Evolutionary conservation across 257 asterid genomes (phyloP), one percentile per base, ranked within the genome.

Genomic region (Solanum chmielewskii): DNA sequence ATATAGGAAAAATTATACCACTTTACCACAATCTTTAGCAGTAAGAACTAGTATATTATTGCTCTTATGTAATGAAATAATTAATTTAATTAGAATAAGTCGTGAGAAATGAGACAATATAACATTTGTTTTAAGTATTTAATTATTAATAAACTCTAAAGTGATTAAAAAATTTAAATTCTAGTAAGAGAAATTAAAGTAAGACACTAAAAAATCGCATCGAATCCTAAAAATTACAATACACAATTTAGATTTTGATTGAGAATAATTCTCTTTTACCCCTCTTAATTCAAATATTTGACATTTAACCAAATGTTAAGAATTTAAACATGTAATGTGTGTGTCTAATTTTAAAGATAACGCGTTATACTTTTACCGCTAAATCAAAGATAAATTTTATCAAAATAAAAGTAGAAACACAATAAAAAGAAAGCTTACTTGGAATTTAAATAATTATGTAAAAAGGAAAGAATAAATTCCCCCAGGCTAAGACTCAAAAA

Each of bases 401-500:
- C 10, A 5, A 25, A 25, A 78, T 27, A 29, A 23, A 15, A 9
- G 29, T 31, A 29, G 29, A 18, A 29, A 29, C 23, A 5, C 29
- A 29, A 47, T 29, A 81, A 52, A 81, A 81, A 31, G 31, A 81
- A 81, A 16, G 45, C 18, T 81, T 49, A 60, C 11, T 81, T 81
- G 11, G 31, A 18, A 33, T 81, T 49, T 49, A 29, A 81, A 47
- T 81, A 49, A 23, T 81, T 81, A 21, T 47, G 29, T 49, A 31
- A 29, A 47, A 81, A 20, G 69, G 29, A 81, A 93, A 91, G 94
- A 89, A 93, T 81, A 15, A 86, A 88, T 83, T 71, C 87, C 87
- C 84, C 86, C 85, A n/a, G 7, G 69, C 85, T 27, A 29, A 81
- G 45, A 49, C 31, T 16, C 11, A 18, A 49, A 49, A 84, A 87